Percentiles rank a stretch among this genome's conserved stretches.
Evolutionary conservation across 495 filamentous ascomycete genomes (phyloP).

Genomic region (Hypoxylon rickii): DNA sequence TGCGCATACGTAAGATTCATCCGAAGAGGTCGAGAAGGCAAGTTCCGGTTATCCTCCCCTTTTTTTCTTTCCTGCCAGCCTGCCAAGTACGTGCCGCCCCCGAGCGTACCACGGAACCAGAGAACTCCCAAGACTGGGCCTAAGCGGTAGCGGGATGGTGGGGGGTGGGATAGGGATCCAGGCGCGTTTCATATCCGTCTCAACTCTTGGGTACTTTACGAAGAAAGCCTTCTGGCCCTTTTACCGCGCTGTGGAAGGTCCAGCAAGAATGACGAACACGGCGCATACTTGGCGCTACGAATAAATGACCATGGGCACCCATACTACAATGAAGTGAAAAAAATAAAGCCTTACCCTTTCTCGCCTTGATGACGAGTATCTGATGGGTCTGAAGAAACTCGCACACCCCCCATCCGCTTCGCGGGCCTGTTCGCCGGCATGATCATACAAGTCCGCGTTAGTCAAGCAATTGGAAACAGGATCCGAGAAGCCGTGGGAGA

Average conservation of each 20-base stretch:
- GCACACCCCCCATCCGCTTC: too few species aligned
- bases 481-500: slow-evolving; percentile 24
- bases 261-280: slow-evolving; percentile 2
- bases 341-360: not conserved
- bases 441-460: slow-evolving; percentile 7
- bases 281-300: not conserved
- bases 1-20: not conserved
- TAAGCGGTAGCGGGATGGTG: slow-evolving; percentile 12
- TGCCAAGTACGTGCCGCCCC: too few species aligned
- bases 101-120: too few species aligned
- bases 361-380: slow-evolving; percentile 3
- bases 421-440: slow-evolving; percentile 5
- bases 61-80: too few species aligned
- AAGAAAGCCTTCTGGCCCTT: not conserved
- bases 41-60: not conserved
- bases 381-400: too few species aligned
- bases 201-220: slow-evolving; percentile 5
- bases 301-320: slow-evolving; percentile 6
- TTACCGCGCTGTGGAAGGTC: too few species aligned
- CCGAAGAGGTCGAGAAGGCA: not conserved
- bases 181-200: slow-evolving; percentile 33
- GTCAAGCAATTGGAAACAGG: slow-evolving; percentile 22
- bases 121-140: slow-evolving; percentile 16
- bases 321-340: not conserved
- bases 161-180: slow-evolving; percentile 1